phyloP scores from a whole-genome alignment of 1,284 basidiomycete genomes.

The Vanrija sp. region DNA sequence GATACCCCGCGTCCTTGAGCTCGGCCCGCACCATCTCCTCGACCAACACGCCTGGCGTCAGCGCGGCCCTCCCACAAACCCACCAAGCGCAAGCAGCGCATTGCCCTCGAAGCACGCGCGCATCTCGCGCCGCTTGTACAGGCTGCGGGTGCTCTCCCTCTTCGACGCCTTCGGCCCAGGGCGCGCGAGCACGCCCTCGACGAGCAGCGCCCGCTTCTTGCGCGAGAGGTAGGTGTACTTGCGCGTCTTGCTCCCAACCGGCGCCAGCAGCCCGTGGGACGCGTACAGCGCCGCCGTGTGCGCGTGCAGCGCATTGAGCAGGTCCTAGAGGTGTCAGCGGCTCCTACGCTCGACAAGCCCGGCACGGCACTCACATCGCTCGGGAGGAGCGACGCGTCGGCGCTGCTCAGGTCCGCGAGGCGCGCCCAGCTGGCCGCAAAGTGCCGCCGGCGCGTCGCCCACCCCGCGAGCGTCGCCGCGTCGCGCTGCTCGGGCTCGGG shows the following conservation, averaged over 20 bases:
- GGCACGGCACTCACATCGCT: neutral
- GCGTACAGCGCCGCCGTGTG: constrained; percentile 23
- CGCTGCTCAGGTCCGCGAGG: no score
- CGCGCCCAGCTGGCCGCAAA: neutral
- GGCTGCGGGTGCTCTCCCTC: constrained; percentile 2
- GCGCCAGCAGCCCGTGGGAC: constrained; percentile 6
- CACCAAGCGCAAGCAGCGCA: constrained; percentile 37
- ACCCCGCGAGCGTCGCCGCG: neutral
- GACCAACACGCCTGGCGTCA: constrained; percentile 24
- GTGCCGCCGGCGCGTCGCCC: neutral
- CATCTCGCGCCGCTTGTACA: constrained; percentile 27
- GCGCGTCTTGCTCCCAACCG: neutral
- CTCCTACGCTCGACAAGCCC: no score
- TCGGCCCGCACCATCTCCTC: constrained; percentile 24
- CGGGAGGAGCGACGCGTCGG: neutral
- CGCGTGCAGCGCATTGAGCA: constrained; percentile 20
- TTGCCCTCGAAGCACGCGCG: constrained; percentile 27
- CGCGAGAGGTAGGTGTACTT: neutral
- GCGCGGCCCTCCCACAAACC: constrained; percentile 6
- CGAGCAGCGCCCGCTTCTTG: neutral
- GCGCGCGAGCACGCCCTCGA: neutral
- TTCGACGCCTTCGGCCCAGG: neutral
- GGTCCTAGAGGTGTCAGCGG: constrained; percentile 11
- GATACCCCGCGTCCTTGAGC: constrained; percentile 18
- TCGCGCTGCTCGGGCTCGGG: no score